Evolutionary conservation across 164 flowering plant genomes (phyloP).

Genomic region (Buxus sempervirens): DNA sequence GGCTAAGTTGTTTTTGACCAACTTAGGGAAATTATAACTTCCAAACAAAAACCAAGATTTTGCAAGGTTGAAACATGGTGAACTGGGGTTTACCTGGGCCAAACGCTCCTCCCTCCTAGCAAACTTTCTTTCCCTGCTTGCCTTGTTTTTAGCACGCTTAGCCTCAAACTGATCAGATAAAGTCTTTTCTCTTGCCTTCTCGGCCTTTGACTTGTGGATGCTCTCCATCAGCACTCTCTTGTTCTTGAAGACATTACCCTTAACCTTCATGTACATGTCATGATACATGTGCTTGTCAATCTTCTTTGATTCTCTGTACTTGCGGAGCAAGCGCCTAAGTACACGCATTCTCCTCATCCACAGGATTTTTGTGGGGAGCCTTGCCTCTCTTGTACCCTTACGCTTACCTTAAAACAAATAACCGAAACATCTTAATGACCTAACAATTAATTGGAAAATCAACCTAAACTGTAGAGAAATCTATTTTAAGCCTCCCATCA

Average conservation of each 20-base stretch:
- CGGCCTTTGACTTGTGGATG: conserved; percentile 51
- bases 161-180: conserved; percentile 48
- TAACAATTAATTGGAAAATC: too few relatives aligned
- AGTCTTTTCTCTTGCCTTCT: conserved; percentile 51
- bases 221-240: conserved; percentile 54
- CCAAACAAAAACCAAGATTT: too few relatives aligned
- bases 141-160: conserved; percentile 50
- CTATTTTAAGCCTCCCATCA: too few relatives aligned
- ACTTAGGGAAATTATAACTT: too few relatives aligned
- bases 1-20: too few relatives aligned
- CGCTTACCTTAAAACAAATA: conserved; percentile 29
- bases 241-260: conserved; percentile 55
- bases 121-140: conserved; percentile 45
- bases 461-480: too few relatives aligned
- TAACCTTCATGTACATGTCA: conserved; percentile 54
- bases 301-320: conserved; percentile 50
- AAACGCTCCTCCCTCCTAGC: conserved; percentile 55
- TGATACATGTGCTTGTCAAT: conserved; percentile 53
- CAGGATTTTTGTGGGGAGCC: conserved; percentile 37
- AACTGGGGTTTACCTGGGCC: conserved; percentile 33
- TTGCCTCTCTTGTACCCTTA: conserved; percentile 44
- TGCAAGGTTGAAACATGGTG: too few relatives aligned
- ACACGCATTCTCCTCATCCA: conserved; percentile 52
- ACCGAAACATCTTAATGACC: too few relatives aligned
- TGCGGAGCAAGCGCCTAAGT: conserved; percentile 41